Base-by-base conservation (phyloP, 2,329 filamentous ascomycete species). In the Hortaea werneckii region DNA sequence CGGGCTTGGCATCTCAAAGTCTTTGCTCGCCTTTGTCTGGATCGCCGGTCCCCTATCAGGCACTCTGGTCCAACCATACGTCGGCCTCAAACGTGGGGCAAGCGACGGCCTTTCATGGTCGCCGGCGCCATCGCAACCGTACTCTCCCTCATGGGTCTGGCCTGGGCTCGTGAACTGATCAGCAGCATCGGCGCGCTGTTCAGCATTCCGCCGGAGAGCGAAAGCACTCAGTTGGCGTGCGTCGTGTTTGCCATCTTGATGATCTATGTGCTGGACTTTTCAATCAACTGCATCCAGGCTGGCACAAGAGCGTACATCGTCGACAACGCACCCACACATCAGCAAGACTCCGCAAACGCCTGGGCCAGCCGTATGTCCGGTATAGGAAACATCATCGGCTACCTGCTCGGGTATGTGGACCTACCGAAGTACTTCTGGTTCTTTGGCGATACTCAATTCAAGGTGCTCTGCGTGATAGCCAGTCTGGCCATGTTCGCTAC, bases 271-370 rank as follows among this genome's bases (percentile, higher is more conserved):
- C 76, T 96, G 42, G 90, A 96, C 64, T 92, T 96, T 65, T 81
- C 89, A 58, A 92, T 96, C 70, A 96, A 96, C 67, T 92, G 89
- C 46, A 83, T 96, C 30, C 90, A 96, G 76, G 90, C 92, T 41
- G 85, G 82, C 4, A 85, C 95, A 59, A 79, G 89, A 53, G 87
- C 89, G 26, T 94, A 94, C 62, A 94, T 96, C 45, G 85, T 95
- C 20, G 90, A 96, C 61, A 90, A 88, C 59, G 85, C 87, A 0
- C 92, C 92, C 0, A 79, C 86, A 1, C 89, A 95, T 59, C 90
- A 96, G 64, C 90, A 96, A 68, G 89, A 95, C 66, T 76, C 83
- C 34, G 90, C 89, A 45, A 96, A 96, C 67, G 83, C 90, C 37
- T 95, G 94, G 89, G 87, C 90, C 12, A 89, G 87, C 59, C 80